These are phyloP conservation scores for Cucurbitaria berberidis DNA, from an alignment of 2,329 filamentous ascomycete genomes.

Conservation along the genomic window DNA sequence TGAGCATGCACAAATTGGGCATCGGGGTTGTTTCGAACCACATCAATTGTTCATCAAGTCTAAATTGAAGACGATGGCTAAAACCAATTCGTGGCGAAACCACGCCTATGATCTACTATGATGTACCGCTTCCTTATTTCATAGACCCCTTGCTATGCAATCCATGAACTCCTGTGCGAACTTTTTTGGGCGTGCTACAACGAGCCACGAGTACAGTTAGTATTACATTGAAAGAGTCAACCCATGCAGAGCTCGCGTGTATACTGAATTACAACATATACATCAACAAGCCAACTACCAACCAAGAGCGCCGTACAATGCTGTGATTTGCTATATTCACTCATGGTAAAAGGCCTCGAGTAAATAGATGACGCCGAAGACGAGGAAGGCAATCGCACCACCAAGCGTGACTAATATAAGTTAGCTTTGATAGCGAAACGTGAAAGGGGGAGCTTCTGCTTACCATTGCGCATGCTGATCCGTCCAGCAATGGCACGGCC, in stretches of 20 bases:
- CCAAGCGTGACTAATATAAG: constrained; percentile 78
- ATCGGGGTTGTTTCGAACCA: neutral
- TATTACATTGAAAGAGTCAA: constrained; percentile 31
- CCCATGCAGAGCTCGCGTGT: constrained; percentile 1
- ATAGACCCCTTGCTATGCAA: constrained; percentile 11
- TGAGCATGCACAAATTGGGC: too few species aligned
- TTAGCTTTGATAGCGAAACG: constrained; percentile 27
- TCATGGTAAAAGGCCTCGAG: constrained; percentile 73
- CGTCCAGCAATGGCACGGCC: constrained; percentile 89
- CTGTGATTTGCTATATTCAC: constrained; percentile 24
- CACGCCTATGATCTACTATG: neutral
- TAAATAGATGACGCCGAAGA: constrained; percentile 91
- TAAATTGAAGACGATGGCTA: neutral
- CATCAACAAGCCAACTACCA: constrained; percentile 11
- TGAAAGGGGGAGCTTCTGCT: constrained; percentile 51
- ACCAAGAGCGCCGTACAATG: constrained; percentile 33
- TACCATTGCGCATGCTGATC: constrained; percentile 95
- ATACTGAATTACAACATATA: constrained; percentile 26
- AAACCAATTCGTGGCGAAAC: neutral
- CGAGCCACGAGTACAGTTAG: constrained; percentile 20
- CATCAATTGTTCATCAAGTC: neutral
- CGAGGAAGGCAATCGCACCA: constrained; percentile 85
- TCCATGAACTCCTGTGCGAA: constrained; percentile 1
- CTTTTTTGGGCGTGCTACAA: neutral
- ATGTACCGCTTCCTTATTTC: too few species aligned